phyloP scores from a whole-genome alignment of 306 rosid genomes.

The Betula pendula region DNA sequence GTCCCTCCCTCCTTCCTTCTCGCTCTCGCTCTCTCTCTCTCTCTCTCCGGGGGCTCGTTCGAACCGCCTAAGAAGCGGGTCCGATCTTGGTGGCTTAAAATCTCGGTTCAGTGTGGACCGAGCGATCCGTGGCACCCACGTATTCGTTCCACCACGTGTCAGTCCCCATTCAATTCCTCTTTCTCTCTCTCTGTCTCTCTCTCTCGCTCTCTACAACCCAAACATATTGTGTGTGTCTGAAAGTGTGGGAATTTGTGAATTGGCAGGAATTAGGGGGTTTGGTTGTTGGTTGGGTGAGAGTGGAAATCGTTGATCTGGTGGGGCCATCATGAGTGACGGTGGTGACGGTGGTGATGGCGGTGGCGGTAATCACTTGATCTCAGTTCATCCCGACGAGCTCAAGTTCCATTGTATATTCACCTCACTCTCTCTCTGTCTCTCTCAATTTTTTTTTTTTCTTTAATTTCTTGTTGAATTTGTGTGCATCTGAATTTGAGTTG shows the following conservation, averaged over 20 bases:
- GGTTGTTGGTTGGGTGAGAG: conserved; percentile 21
- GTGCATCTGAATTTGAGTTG: not conserved
- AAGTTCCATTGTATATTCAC: conserved; percentile 61
- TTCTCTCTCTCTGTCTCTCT: not conserved
- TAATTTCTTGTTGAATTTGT: not conserved
- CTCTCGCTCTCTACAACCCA: not conserved
- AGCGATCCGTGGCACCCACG: conserved; percentile 44
- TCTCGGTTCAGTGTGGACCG: conserved; percentile 30
- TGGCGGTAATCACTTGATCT: conserved; percentile 40
- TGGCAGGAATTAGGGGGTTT: conserved; percentile 8
- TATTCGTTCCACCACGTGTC: conserved; percentile 49
- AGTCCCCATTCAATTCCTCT: conserved; percentile 1
- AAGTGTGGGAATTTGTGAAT: not conserved
- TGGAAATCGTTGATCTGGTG: conserved; percentile 16
- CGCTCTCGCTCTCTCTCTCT: conserved; percentile 5
- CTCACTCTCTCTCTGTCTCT: not conserved
- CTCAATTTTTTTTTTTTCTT: not conserved
- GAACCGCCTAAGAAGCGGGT: not conserved
- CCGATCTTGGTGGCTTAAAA: conserved; percentile 39
- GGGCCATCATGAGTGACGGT: conserved; percentile 59
- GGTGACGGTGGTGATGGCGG: not conserved
- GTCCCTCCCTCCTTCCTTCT: not conserved
- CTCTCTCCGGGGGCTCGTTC: not conserved
- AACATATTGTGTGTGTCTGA: conserved; percentile 4
- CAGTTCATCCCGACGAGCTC: conserved; percentile 79